A percentile compares a stretch with the other conserved stretches of the same genome.
These are phyloP conservation scores for Chlamydomonas schloesseri DNA, from an alignment of 139 green algal genomes.

Conservation along the genomic window DNA sequence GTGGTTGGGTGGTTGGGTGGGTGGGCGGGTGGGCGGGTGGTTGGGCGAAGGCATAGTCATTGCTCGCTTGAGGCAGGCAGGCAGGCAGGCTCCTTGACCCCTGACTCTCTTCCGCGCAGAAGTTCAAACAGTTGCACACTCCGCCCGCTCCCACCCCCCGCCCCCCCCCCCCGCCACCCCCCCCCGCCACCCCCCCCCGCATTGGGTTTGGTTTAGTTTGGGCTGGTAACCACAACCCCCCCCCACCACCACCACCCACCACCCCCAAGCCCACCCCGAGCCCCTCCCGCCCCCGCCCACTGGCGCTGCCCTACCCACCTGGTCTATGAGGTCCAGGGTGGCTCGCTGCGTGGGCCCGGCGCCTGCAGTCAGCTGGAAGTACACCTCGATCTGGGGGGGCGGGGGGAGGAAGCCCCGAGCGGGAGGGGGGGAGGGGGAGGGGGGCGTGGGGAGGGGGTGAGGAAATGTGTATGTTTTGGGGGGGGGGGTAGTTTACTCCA, in stretches of 20 bases:
- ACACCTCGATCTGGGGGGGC: constrained; percentile 74
- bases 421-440: neutral
- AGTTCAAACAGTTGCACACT: too few relatives aligned
- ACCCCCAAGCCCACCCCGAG: neutral
- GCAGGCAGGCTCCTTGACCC: too few relatives aligned
- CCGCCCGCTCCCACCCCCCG: too few relatives aligned
- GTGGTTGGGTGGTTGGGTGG: neutral
- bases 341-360: constrained; percentile 53
- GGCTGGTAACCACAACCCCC: neutral
- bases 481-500: too few relatives aligned
- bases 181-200: too few relatives aligned
- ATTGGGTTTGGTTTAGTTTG: too few relatives aligned
- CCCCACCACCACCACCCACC: neutral
- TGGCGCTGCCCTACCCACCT: constrained; percentile 42
- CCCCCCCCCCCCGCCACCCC: too few relatives aligned
- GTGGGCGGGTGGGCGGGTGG: too few relatives aligned
- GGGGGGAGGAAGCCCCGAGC: neutral
- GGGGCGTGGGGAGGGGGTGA: too few relatives aligned
- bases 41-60: neutral
- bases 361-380: constrained; percentile 72
- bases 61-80: too few relatives aligned
- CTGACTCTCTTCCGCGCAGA: too few relatives aligned
- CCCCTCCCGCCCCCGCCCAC: neutral
- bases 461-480: too few relatives aligned
- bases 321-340: constrained; percentile 80